phyloP scores from a whole-genome alignment of 2,329 filamentous ascomycete genomes.

The Bipolaris sorokiniana region DNA sequence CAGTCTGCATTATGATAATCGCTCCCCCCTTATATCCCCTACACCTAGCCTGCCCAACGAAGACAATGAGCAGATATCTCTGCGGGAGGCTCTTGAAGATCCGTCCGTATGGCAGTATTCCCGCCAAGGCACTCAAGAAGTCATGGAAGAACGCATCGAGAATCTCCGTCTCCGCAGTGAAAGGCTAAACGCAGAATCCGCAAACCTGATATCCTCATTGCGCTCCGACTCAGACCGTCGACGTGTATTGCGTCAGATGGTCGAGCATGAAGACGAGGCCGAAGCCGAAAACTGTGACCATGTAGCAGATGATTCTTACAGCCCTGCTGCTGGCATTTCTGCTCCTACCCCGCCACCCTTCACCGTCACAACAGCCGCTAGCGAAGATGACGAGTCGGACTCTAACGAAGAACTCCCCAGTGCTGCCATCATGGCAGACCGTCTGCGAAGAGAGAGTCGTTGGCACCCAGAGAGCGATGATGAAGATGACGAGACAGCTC shows the following conservation, averaged over 20 bases:
- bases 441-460: slow-evolving; percentile 47
- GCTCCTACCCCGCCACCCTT: slow-evolving; percentile 50
- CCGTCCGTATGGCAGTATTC: slow-evolving; percentile 42
- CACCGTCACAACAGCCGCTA: slow-evolving; percentile 47
- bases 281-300: slow-evolving; percentile 42
- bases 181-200: slow-evolving; percentile 16
- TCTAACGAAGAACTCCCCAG: slow-evolving; percentile 48
- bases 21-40: slow-evolving; percentile 35
- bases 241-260: slow-evolving; percentile 21
- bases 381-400: slow-evolving; percentile 42
- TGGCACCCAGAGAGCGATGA: slow-evolving; percentile 48
- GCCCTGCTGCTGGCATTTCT: slow-evolving; percentile 35
- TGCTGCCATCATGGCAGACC: slow-evolving; percentile 49
- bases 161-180: slow-evolving; percentile 32
- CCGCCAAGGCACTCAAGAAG: slow-evolving; percentile 32
- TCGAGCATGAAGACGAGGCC: slow-evolving; percentile 30
- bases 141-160: slow-evolving; percentile 36
- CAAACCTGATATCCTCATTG: slow-evolving; percentile 16
- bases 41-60: slow-evolving; percentile 31
- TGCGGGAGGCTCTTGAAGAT: slow-evolving; percentile 46
- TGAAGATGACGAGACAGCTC: slow-evolving; percentile 43
- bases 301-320: slow-evolving; percentile 28
- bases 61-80: slow-evolving; percentile 39
- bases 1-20: slow-evolving; percentile 65
- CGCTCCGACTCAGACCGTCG: slow-evolving; percentile 20